Conservation (phyloP, 2,329 filamentous ascomycete genomes). For the Calonectria pteridis region DNA sequence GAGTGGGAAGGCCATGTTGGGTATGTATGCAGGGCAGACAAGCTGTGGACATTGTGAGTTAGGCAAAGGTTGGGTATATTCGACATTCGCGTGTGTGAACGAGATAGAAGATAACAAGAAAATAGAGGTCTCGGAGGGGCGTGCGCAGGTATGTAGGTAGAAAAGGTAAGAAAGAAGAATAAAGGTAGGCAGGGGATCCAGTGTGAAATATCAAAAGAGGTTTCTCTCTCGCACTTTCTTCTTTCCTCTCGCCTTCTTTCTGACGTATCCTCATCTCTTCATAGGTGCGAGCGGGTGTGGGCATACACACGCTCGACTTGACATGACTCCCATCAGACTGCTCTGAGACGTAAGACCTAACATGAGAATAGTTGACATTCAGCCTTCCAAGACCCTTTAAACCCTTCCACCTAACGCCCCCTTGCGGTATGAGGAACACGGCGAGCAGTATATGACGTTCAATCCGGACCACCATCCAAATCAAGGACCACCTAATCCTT, state of each 20-base stretch:
- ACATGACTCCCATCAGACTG: slow-evolving; percentile 44
- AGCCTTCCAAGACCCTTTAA: slow-evolving; percentile 29
- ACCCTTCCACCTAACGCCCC: slow-evolving; percentile 24
- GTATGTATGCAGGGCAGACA: not conserved
- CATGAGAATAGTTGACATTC: slow-evolving; percentile 46
- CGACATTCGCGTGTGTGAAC: slow-evolving; percentile 27
- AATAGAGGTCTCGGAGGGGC: slow-evolving; percentile 13
- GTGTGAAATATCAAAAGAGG: slow-evolving; percentile 43
- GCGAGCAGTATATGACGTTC: slow-evolving; percentile 34
- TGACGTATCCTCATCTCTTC: slow-evolving; percentile 27
- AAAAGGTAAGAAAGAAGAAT: slow-evolving; percentile 23
- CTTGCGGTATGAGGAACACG: slow-evolving; percentile 36
- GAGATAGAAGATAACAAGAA: slow-evolving; percentile 10
- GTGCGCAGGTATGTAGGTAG: slow-evolving; percentile 15
- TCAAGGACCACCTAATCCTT: slow-evolving; percentile 52
- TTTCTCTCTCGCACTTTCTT: slow-evolving; percentile 40
- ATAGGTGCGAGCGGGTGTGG: slow-evolving; percentile 27
- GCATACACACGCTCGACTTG: slow-evolving; percentile 33
- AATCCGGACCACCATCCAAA: slow-evolving; percentile 32
- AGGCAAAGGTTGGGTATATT: slow-evolving; percentile 22
- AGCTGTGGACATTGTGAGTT: slow-evolving; percentile 18
- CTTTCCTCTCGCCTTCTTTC: slow-evolving; percentile 30
- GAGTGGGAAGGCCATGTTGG: not conserved
- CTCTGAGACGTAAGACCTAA: slow-evolving; percentile 43
- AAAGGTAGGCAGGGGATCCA: slow-evolving; percentile 36